Evolutionary conservation across 495 filamentous ascomycete genomes (phyloP), one percentile per base, ranked within the genome.

Genomic region (Annulohypoxylon nitens): DNA sequence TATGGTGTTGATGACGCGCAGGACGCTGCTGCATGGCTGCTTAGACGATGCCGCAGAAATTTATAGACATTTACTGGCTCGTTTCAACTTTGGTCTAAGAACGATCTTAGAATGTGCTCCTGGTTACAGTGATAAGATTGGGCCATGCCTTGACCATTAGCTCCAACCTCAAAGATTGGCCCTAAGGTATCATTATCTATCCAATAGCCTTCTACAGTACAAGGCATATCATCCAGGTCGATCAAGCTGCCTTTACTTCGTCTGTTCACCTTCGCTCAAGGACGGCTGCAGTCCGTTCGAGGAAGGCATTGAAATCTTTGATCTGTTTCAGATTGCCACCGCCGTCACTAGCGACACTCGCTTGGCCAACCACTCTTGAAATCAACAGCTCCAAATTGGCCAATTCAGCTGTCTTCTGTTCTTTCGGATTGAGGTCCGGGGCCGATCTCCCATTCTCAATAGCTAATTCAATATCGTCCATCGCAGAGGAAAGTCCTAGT

Each of bases 401-500:
- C 58, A 86, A 69, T 23, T 82, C 82, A 0, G 81, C 83, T 41
- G 55, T 68, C 59, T 81, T 82, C 61, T 80, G 77, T 69, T 83
- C 79, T 18, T 79, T 78, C 3, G 76, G 62, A 4, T 81, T 73
- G 0, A 80, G 75, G 20, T 81, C 79, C 2, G 81, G 76, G 1
- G 83, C 83, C 33, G 78, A 79, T 30, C 78, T 80, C 16, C 84
- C 84, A 53, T 79, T 78, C 69, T 86, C 84, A 26, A 89, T 77
- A 2, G 84, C 86, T 16, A 87, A 57, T 62, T 89, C 87, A 63
- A 89, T 85, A 63, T 88, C 85, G 70, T 88, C 84, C 80, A 88
- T 84, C 0, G 84, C 75, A 8, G 82, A 83, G 12, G 87, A 88
- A 43, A 88, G 78, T 7, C 74, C 80, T 7, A 86, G 78, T 71